These are phyloP conservation scores for Limtongozyma cylindracea DNA, from an alignment of 805 yeast species.

Conservation along the genomic window DNA sequence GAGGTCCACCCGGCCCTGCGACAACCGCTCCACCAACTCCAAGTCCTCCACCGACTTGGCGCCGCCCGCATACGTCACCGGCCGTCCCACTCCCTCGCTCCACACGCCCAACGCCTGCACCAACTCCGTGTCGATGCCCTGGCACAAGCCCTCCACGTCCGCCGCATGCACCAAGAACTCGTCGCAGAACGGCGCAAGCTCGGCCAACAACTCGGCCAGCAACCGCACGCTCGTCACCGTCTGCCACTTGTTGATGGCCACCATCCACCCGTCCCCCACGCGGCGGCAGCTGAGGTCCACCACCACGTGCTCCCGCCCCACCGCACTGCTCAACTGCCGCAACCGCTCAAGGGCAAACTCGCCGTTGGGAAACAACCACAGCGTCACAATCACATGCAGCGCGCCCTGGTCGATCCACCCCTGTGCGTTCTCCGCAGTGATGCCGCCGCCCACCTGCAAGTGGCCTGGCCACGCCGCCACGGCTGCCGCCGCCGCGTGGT, in stretches of 20 bases:
- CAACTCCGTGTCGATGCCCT: conserved; percentile 69
- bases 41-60: conserved; percentile 58
- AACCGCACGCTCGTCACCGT: conserved; percentile 48
- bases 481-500: conserved; percentile 61
- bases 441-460: conserved; percentile 88
- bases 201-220: conserved; percentile 20
- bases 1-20: conserved; percentile 68
- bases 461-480: conserved; percentile 43
- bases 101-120: conserved; percentile 56
- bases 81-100: conserved; percentile 37
- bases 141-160: conserved; percentile 91
- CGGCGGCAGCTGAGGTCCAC: conserved; percentile 72
- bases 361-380: conserved; percentile 64
- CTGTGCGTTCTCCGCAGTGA: conserved; percentile 44
- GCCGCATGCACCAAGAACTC: conserved; percentile 95
- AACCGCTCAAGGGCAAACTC: conserved; percentile 25
- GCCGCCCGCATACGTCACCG: conserved; percentile 92
- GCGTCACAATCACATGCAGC: conserved; percentile 72
- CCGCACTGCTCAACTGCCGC: conserved; percentile 16
- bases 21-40: conserved; percentile 32
- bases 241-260: conserved; percentile 98
- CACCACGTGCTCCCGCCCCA: conserved; percentile 48
- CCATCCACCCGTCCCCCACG: conserved; percentile 36
- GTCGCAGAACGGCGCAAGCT: conserved; percentile 39
- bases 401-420: conserved; percentile 63